Percentiles rank a stretch among this genome's conserved stretches.
Evolutionary conservation across 306 rosid species (phyloP).

Genomic region (Senna siamea): DNA sequence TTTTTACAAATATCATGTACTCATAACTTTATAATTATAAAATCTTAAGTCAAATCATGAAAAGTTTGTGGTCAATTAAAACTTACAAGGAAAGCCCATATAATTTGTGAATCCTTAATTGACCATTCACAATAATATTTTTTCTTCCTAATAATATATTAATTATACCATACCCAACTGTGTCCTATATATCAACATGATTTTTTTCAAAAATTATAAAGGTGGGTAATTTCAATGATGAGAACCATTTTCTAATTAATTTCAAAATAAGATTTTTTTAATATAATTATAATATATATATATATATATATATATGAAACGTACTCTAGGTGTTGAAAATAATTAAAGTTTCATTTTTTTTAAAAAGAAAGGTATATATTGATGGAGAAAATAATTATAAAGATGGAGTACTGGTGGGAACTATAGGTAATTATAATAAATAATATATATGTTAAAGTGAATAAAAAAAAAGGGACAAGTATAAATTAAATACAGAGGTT

Average conservation of each 20-base stretch:
- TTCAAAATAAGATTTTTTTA: no score
- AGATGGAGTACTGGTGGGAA: not conserved
- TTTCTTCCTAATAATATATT: not conserved
- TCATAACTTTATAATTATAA: no score
- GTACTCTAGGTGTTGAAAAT: no score
- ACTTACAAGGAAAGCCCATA: not conserved
- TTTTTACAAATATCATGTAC: no score
- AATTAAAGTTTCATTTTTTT: no score
- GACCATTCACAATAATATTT: not conserved
- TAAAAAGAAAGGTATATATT: no score
- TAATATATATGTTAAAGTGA: slow-evolving; percentile 9
- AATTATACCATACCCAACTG: not conserved
- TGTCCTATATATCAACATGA: not conserved
- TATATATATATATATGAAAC: no score
- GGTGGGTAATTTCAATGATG: no score
- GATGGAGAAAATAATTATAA: slow-evolving; percentile 5
- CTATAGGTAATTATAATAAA: not conserved
- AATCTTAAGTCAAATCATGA: slow-evolving; percentile 1
- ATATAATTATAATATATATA: no score
- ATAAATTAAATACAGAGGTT: slow-evolving; percentile 32
- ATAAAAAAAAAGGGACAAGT: not conserved
- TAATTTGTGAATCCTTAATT: not conserved
- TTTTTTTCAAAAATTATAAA: no score
- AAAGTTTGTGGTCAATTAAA: no score
- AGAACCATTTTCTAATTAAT: no score